A percentile compares a stretch with the other conserved stretches of the same genome.
Conservation (phyloP, 768 basidiomycete species). For the Lactarius quietus region DNA sequence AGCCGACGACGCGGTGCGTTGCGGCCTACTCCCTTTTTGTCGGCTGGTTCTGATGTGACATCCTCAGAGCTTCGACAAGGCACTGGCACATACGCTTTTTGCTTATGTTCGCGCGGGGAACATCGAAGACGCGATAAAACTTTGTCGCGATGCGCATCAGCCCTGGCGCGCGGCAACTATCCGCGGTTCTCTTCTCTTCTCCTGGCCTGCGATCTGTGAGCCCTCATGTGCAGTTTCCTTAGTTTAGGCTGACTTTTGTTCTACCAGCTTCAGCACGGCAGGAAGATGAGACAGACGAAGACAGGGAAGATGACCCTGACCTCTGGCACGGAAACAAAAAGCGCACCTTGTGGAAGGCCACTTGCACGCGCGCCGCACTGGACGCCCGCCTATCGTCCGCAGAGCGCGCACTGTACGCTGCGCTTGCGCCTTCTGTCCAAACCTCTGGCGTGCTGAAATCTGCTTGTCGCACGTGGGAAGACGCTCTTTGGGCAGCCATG, state of each 20-base stretch:
- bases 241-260: not conserved
- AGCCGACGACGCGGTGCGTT: slow-evolving; percentile 72
- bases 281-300: slow-evolving; percentile 45
- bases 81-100: slow-evolving; percentile 72
- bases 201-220: slow-evolving; percentile 70
- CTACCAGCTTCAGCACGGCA: slow-evolving; percentile 48
- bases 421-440: slow-evolving; percentile 69
- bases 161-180: slow-evolving; percentile 92
- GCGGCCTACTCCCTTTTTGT: not conserved
- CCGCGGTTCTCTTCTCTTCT: slow-evolving; percentile 75
- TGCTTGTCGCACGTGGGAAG: slow-evolving; percentile 88
- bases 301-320: slow-evolving; percentile 42
- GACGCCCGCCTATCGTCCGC: slow-evolving; percentile 55
- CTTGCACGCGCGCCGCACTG: slow-evolving; percentile 74
- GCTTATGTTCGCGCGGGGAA: slow-evolving; percentile 81
- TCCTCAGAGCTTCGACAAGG: slow-evolving; percentile 74
- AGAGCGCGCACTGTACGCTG: slow-evolving; percentile 86
- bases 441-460: slow-evolving; percentile 64
- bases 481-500: slow-evolving; percentile 91
- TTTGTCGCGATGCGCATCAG: slow-evolving; percentile 79
- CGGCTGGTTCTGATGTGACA: not conserved
- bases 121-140: slow-evolving; percentile 76
- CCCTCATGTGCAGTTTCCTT: slow-evolving; percentile 14
- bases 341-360: slow-evolving; percentile 82
- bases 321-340: slow-evolving; percentile 72